Conservation (phyloP, 73 alveolate genomes). For the Stentor coeruleus region DNA sequence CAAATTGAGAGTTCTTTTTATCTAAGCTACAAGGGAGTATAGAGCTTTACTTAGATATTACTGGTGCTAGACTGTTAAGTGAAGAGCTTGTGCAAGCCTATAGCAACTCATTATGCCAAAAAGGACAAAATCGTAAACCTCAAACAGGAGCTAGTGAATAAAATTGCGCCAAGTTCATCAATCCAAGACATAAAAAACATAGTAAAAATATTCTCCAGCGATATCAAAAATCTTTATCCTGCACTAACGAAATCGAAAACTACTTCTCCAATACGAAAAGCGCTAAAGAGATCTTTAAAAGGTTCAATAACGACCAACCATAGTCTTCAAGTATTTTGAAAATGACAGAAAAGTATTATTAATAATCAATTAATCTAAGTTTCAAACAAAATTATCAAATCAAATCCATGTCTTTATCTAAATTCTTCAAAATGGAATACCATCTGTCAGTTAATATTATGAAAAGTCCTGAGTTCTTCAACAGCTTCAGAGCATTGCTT, state of each 20-base stretch:
- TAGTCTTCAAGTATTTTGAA: constrained; percentile 25
- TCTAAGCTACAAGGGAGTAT: constrained; percentile 60
- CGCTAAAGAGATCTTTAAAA: neutral
- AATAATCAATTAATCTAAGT: constrained; percentile 60
- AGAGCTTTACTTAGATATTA: constrained; percentile 79
- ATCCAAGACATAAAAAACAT: neutral
- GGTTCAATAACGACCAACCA: neutral
- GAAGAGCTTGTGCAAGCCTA: constrained; percentile 68
- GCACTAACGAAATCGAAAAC: constrained; percentile 27
- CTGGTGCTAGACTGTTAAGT: constrained; percentile 84
- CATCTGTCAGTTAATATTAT: constrained; percentile 62
- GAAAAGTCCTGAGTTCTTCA: constrained; percentile 73
- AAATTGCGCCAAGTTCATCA: neutral
- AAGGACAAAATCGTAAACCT: constrained; percentile 38
- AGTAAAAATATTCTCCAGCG: neutral
- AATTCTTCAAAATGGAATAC: constrained; percentile 77
- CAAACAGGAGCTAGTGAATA: neutral
- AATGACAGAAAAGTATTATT: constrained; percentile 32
- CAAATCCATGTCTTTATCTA: constrained; percentile 47
- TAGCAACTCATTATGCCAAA: constrained; percentile 80
- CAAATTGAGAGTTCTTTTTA: constrained; percentile 84
- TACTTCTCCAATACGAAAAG: constrained; percentile 19
- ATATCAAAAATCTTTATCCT: neutral
- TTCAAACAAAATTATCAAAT: constrained; percentile 75
- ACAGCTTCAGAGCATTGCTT: constrained; percentile 82